phyloP scores from a whole-genome alignment of 2,329 filamentous ascomycete species.

The Tolypocladium endophyticum region DNA sequence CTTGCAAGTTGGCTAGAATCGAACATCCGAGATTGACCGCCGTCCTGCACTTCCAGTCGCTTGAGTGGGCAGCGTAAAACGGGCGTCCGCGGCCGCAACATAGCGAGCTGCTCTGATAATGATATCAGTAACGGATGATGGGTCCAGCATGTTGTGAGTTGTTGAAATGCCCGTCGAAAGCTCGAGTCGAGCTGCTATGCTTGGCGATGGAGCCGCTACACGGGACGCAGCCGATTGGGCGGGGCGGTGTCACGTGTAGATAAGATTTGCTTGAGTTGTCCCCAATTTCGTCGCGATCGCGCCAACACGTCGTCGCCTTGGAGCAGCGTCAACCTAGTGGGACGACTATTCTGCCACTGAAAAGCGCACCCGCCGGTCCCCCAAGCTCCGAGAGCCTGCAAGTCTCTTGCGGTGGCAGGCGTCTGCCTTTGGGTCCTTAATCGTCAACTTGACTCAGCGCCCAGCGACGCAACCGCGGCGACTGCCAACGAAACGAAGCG shows the following conservation, averaged over 20 bases:
- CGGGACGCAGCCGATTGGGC: slow-evolving; percentile 16
- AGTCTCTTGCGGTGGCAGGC: background rate
- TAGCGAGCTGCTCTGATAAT: background rate
- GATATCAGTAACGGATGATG: background rate
- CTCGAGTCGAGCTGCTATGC: background rate
- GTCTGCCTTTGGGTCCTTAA: background rate
- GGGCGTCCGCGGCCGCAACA: slow-evolving; percentile 18
- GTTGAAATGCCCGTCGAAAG: background rate
- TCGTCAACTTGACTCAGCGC: background rate
- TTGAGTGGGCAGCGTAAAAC: slow-evolving; percentile 18
- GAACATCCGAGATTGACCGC: slow-evolving; percentile 9
- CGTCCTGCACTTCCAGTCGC: slow-evolving; percentile 17
- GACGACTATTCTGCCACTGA: background rate
- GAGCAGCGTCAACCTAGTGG: background rate
- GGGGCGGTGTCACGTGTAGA: slow-evolving; percentile 8
- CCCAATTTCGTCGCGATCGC: slow-evolving; percentile 11
- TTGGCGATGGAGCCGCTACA: background rate
- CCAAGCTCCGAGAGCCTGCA: background rate
- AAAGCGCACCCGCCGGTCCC: background rate
- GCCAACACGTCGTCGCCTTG: slow-evolving; percentile 3
- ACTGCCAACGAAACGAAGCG: background rate
- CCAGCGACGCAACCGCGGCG: background rate
- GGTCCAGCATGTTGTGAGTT: background rate
- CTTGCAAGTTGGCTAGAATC: slow-evolving; percentile 9
- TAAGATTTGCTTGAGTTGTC: slow-evolving; percentile 4